Evolutionary conservation across 2,329 filamentous ascomycete genomes (phyloP), one percentile per base, ranked within the genome.

Genomic region (Cladophialophora exuberans): DNA sequence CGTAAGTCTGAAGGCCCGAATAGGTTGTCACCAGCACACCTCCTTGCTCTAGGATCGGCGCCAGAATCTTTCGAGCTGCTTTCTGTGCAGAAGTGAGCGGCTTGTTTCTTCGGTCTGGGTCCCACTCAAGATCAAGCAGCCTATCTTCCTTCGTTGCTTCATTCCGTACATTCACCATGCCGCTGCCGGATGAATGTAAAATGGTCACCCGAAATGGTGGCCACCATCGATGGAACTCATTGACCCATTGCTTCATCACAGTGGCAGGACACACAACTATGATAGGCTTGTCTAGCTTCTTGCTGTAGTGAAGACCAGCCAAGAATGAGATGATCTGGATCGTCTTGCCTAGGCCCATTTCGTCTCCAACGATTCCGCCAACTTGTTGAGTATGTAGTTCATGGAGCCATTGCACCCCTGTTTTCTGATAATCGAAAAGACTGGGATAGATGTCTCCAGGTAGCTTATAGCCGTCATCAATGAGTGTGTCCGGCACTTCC

Each of bases 211-310:
- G 84, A 26, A 99, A 78, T n/a, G 94, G 87, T n/a, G 94, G 94
- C 95, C 95, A 99, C 95, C 95, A 99, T 10, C 87, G 85, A 72
- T 99, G 95, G 65, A 99, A 97, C 68, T 99, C 94, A 61, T 95
- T 96, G 10, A 97, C 94, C 94, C 94, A 99, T 70, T 99, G 94
- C 58, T 90, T 88, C 75, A 99, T 86, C 20, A 99, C 88, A 0
- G 94, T 99, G 3, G 93, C 93, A 1, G 94, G 94, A 46, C 91
- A 92, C 3, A 99, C 91, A 6, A 99, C 83, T 56, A 99, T 90
- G 38, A 95, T 85, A 0, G 94, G 94, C 56, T 90, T 90, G 18
- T 82, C 83, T 18, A 97, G 81, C 66, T 86, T 89, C 63, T 87
- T 89, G 72, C 91, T 97, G 72, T 97, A 92, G 69, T 99, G 94